Conservation (phyloP, 495 filamentous ascomycete species). For the Penicillium ucsense region DNA sequence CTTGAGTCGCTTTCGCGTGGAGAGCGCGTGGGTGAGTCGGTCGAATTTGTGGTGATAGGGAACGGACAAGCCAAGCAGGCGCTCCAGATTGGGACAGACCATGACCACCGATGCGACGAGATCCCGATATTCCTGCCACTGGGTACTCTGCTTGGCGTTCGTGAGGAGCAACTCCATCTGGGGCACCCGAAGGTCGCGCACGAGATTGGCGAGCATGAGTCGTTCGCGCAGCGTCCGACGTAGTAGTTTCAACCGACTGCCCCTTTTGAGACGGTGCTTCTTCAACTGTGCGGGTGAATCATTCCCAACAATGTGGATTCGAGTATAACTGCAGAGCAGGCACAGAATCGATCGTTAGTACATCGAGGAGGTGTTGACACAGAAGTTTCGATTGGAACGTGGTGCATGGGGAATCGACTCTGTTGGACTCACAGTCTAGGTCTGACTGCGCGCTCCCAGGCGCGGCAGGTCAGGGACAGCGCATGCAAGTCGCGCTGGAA, state of each 20-base stretch:
- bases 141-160: conserved; percentile 32
- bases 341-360: too few relatives aligned
- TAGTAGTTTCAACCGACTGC: conserved; percentile 62
- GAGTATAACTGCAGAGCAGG: conserved; percentile 45
- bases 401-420: too few relatives aligned
- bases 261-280: conserved; percentile 56
- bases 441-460: conserved; percentile 58
- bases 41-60: conserved; percentile 64
- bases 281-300: conserved; percentile 55
- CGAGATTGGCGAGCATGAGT: conserved; percentile 58
- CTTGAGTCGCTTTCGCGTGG: conserved; percentile 60
- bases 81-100: conserved; percentile 78
- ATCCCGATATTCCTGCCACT: conserved; percentile 56
- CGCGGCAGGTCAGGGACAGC: conserved; percentile 54
- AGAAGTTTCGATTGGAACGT: too few relatives aligned
- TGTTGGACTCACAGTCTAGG: conserved; percentile 48
- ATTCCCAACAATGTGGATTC: conserved; percentile 58
- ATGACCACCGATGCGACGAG: conserved; percentile 72
- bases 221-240: conserved; percentile 66
- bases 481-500: conserved; percentile 66
- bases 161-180: conserved; percentile 44
- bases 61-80: conserved; percentile 59
- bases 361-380: background rate
- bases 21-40: conserved; percentile 67
- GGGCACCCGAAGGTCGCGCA: conserved; percentile 66